Conservation (phyloP, 805 yeast genomes). For the Candida sanyiensis region DNA sequence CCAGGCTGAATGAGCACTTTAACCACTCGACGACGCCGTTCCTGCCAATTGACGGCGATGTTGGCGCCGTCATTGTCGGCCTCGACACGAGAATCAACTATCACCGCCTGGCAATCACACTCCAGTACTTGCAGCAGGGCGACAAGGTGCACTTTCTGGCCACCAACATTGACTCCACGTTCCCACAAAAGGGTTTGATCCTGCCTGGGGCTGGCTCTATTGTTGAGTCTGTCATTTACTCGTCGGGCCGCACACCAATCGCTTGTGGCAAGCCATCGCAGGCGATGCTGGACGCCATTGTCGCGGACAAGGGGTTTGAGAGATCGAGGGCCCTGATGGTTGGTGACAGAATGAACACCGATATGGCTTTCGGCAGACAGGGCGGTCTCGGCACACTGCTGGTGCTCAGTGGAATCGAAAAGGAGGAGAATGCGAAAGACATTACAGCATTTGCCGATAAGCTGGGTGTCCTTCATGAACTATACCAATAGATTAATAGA, state of each 20-base stretch:
- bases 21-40: conserved; percentile 51
- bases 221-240: conserved; percentile 67
- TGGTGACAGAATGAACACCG: conserved; percentile 94
- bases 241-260: conserved; percentile 77
- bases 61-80: conserved; percentile 90
- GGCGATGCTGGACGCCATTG: conserved; percentile 86
- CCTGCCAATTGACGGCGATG: conserved; percentile 57
- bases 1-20: conserved; percentile 46
- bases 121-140: conserved; percentile 69
- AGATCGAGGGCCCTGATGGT: conserved; percentile 75
- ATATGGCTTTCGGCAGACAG: conserved; percentile 82
- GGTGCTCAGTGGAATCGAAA: conserved; percentile 89
- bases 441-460: conserved; percentile 62
- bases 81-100: conserved; percentile 74
- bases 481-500: conserved; percentile 31
- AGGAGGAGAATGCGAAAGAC: conserved; percentile 51
- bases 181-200: conserved; percentile 79
- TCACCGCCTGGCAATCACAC: conserved; percentile 70
- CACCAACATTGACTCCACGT: conserved; percentile 92
- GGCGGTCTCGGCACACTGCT: conserved; percentile 84
- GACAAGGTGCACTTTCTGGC: conserved; percentile 68
- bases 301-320: conserved; percentile 50
- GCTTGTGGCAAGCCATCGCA: conserved; percentile 91
- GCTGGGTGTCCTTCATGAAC: conserved; percentile 54
- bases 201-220: conserved; percentile 96